Conservation (phyloP, 2,329 filamentous ascomycete genomes). For the Neophaeococcomyces aloes region DNA sequence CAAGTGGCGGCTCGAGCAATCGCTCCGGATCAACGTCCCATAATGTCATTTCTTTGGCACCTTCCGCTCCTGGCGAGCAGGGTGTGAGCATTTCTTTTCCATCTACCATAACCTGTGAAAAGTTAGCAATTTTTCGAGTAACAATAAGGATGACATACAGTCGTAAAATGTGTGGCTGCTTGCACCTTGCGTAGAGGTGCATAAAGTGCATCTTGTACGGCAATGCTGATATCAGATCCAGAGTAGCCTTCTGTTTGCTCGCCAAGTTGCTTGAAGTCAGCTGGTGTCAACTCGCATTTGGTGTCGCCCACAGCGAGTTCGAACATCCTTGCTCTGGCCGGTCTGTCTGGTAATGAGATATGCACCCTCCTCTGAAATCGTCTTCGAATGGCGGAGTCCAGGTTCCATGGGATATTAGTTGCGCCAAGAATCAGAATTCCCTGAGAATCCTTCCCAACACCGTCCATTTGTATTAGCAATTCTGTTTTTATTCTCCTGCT, state of each 20-base stretch:
- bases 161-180: constrained; percentile 95
- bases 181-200: constrained; percentile 94
- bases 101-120: constrained; percentile 56
- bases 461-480: constrained; percentile 97
- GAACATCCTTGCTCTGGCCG: constrained; percentile 88
- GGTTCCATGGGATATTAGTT: constrained; percentile 97
- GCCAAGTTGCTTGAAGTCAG: constrained; percentile 71
- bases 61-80: constrained; percentile 80
- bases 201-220: constrained; percentile 94
- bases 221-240: constrained; percentile 89
- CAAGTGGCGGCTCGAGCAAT: constrained; percentile 74
- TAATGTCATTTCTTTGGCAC: constrained; percentile 89
- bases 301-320: constrained; percentile 89
- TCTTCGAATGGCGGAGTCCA: constrained; percentile 88
- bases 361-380: constrained; percentile 95
- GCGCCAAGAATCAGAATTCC: constrained; percentile 91
- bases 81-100: constrained; percentile 56
- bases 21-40: constrained; percentile 74
- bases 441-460: constrained; percentile 88
- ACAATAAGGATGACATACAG: constrained; percentile 42
- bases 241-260: constrained; percentile 86
- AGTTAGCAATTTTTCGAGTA: neutral
- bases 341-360: constrained; percentile 79
- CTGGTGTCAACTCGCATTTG: constrained; percentile 66
- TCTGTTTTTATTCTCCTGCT: constrained; percentile 97